Base-by-base conservation (phyloP, 768 basidiomycete genomes). In the Fomitopsis pulvina region DNA sequence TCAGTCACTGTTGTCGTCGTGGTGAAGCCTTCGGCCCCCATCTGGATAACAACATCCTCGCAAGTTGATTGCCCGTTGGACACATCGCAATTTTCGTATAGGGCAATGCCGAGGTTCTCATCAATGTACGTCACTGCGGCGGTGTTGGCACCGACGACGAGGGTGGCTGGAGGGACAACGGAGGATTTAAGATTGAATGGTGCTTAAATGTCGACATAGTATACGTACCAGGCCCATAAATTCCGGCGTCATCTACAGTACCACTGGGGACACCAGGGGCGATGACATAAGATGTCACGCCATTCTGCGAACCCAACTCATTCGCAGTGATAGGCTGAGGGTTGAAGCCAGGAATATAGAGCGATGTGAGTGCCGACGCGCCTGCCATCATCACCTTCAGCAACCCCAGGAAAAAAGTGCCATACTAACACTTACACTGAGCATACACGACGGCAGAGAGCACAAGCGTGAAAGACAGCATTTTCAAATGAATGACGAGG, bases 301-400 rank as follows among this genome's bases (percentile, higher is more conserved):
- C 72, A 50, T 70, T 60, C 12, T 58, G 40, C 16, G 71, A 69
- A 9, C 75, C 74, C n/a, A 75, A 34, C 32, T 67, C 59, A 52
- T 68, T 63, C 38, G 69, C 74, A 45, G 71, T 69, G 37, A 75
- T 52, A 8, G 72, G 70, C 57, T 72, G 71, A 16, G 69, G 66
- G 49, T 76, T 70, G 46, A 74, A 73, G 26, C 67, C 73, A 1
- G 73, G 75, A 47, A 78, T 64, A 51, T 66, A 74, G 32, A 76
- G 57, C n/a, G 76, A 72, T 0, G 66, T 69, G 49, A 67, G 60
- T 3, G 66, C 68, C 20, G 48, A 48, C 11, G 57, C 63, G 45
- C 51, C 66, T 66, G 49, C 16, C 30, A 43, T 12, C 7, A 4
- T 12, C n/a, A 28, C 43, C 4, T 12, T 18, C 11, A 7, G 26